Base-by-base conservation (phyloP, 371 early-diverging fungal genomes). In the Syncephalastrum contaminatum region DNA sequence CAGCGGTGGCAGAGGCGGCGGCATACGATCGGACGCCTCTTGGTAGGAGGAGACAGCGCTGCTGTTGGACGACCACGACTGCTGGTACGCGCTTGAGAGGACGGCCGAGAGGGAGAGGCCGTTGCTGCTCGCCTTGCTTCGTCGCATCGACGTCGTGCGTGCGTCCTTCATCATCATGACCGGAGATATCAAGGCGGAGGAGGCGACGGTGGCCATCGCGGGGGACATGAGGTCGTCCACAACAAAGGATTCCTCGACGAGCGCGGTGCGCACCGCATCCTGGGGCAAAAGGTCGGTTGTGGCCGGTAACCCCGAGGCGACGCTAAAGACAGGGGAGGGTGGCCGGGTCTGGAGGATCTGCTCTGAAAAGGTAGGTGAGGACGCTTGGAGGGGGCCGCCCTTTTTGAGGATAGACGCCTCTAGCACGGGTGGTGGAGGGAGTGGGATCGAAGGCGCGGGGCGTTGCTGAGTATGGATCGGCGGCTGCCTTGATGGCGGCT, bases 121-220 rank as follows among this genome's bases (percentile, higher is more conserved):
- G 25, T 27, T 27, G 41, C 21, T 53, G 41, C 55, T 55, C 10
- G 27, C 50, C 45, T 49, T 30, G 45, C 59, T 59, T 13, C 56
- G 53, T 0, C 59, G 70, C 12, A 57, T 24, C 13, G 62, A 45
- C 1, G 50, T 64, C 16, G 65, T 68, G n/a, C 65, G 62, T 21
- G 36, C 2, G 36, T 30, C 36, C 36, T 30, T 30, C 36, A 30
- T 30, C 36, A 30, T 30, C 36, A 30, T 30, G 36, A 10, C 36
- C 36, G 70, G 73, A 3, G 76, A 68, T 0, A 70, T 41, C 22
- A 76, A 16, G 10, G 67, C 58, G 10, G 76, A 76, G 21, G 76
- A 76, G 0, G 76, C 76, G 4, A 72, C 48, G 7, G 78, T 74
- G 13, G 70, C 65, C 43, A 77, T 58, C 20, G 78, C 63, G 12